Evolutionary conservation across 305 asterid genomes (phyloP).

Genomic region (Withania somnifera): DNA sequence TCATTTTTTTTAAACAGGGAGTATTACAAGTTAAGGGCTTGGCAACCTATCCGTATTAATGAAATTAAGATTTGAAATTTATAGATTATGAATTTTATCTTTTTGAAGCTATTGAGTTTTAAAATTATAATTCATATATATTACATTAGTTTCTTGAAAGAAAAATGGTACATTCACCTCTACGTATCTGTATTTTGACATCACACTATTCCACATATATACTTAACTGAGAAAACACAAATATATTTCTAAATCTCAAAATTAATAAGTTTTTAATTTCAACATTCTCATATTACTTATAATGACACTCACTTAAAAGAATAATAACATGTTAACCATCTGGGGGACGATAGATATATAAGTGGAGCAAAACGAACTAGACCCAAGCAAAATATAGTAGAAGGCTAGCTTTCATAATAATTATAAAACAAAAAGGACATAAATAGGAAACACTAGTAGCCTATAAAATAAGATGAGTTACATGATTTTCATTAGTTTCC

Average conservation of each 20-base stretch:
- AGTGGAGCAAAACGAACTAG: neutral
- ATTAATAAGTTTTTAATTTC: too few species aligned
- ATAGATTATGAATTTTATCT: neutral
- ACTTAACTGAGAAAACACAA: neutral
- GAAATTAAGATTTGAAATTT: too few species aligned
- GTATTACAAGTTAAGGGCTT: too few species aligned
- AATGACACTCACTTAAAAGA: too few species aligned
- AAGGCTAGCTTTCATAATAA: neutral
- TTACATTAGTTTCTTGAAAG: too few species aligned
- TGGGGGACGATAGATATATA: neutral
- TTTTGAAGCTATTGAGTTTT: neutral
- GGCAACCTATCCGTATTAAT: neutral
- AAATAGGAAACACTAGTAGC: neutral
- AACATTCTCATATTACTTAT: neutral
- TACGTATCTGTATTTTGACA: too few species aligned
- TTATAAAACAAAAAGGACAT: neutral
- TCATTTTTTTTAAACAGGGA: too few species aligned
- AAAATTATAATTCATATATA: too few species aligned
- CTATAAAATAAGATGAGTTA: neutral
- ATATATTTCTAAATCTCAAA: too few species aligned
- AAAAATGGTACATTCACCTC: too few species aligned
- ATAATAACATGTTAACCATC: neutral
- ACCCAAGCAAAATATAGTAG: neutral
- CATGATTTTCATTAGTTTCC: neutral
- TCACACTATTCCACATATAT: too few species aligned